phyloP scores from a whole-genome alignment of 2,329 filamentous ascomycete species.

The Cladorrhinum sp. region DNA sequence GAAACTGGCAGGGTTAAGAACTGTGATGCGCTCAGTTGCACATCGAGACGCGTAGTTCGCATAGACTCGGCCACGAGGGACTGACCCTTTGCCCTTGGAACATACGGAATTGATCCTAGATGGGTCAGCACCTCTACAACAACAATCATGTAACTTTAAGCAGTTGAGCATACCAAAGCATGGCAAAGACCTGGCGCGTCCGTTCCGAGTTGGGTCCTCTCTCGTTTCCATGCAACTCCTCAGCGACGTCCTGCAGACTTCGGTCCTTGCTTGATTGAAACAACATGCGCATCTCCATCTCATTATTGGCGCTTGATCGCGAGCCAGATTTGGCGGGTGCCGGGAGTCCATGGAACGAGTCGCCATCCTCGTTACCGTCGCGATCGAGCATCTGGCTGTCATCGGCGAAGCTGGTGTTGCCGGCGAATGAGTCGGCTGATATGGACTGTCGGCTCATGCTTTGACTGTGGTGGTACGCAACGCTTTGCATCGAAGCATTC shows the following conservation, averaged over 20 bases:
- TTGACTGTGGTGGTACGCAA: conserved; percentile 41
- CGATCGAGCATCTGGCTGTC: conserved; percentile 60
- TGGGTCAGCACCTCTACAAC: conserved; percentile 5
- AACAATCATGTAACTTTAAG: background rate
- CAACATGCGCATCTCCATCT: conserved; percentile 74
- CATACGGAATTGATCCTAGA: conserved; percentile 71
- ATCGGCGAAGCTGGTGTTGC: conserved; percentile 54
- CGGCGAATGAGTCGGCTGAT: conserved; percentile 51
- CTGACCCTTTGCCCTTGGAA: conserved; percentile 74
- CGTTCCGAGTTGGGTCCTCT: conserved; percentile 78
- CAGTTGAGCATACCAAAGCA: conserved; percentile 69
- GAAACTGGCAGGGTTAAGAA: conserved; percentile 94
- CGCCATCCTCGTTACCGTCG: conserved; percentile 56
- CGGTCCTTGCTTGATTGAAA: conserved; percentile 68
- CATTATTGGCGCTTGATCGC: conserved; percentile 73
- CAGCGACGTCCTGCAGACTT: conserved; percentile 66
- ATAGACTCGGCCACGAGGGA: conserved; percentile 89
- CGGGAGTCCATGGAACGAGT: conserved; percentile 46
- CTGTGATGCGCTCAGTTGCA: conserved; percentile 88
- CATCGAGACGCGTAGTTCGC: conserved; percentile 92
- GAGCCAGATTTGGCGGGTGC: conserved; percentile 54
- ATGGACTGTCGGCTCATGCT: conserved; percentile 47
- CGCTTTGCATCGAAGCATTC: conserved; percentile 44
- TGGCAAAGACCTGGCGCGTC: conserved; percentile 81
- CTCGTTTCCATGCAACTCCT: conserved; percentile 74